Evolutionary conservation across 441 rosid genomes (phyloP).

Genomic region (Metrosideros polymorpha): DNA sequence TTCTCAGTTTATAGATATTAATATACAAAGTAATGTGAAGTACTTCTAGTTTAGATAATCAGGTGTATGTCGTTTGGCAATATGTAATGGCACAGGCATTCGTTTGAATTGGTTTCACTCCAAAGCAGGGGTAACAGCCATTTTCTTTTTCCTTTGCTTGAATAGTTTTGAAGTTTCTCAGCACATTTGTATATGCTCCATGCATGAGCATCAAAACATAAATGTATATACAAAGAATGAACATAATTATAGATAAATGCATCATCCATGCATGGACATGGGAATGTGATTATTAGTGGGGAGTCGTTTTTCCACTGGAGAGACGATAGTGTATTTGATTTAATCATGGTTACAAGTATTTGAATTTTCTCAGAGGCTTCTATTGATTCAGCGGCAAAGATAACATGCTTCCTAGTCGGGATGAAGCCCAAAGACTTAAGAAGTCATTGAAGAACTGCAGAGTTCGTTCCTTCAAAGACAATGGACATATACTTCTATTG

Average conservation of each 20-base stretch:
- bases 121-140: background rate
- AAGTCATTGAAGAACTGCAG: constrained; percentile 47
- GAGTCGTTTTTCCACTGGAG: background rate
- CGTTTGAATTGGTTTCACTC: background rate
- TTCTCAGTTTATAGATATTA: background rate
- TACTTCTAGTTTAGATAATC: background rate
- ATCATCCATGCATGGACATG: background rate
- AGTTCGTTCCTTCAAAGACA: constrained; percentile 62
- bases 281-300: background rate
- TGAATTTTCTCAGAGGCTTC: background rate
- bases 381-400: constrained; percentile 61
- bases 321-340: background rate
- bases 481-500: constrained; percentile 77
- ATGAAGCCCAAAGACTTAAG: constrained; percentile 61
- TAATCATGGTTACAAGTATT: background rate
- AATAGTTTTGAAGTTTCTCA: background rate
- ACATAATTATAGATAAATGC: background rate
- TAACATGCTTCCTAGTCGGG: constrained; percentile 70
- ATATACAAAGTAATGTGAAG: background rate
- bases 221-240: background rate
- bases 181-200: background rate
- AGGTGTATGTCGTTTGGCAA: background rate
- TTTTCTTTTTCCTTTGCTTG: background rate
- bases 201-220: background rate
- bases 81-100: background rate